Percentiles rank a stretch among this genome's conserved stretches.
These are phyloP conservation scores for Crocinoboletus sp. DNA, from an alignment of 1,284 basidiomycete genomes.

Conservation along the genomic window DNA sequence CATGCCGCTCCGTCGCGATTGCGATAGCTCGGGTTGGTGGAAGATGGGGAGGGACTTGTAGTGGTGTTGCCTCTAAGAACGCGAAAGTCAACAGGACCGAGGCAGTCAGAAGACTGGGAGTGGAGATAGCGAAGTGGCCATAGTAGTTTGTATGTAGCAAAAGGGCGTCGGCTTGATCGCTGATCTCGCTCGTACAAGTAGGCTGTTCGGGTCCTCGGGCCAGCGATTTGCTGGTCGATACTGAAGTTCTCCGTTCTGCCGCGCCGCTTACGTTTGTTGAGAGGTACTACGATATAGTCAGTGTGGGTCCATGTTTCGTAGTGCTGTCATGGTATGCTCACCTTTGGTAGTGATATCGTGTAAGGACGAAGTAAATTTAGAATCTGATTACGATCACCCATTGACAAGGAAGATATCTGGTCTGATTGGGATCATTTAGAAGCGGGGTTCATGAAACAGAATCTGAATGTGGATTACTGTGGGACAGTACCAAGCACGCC, in stretches of 20 bases:
- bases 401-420: conserved; percentile 32
- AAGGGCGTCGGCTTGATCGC: conserved; percentile 11
- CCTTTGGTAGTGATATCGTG: conserved; percentile 26
- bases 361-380: conserved; percentile 38
- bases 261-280: conserved; percentile 29
- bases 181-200: conserved; percentile 7
- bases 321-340: conserved; percentile 24
- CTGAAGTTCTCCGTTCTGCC: conserved; percentile 10
- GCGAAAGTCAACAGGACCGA: conserved; percentile 50
- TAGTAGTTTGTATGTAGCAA: conserved; percentile 19
- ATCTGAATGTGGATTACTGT: conserved; percentile 31
- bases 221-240: conserved; percentile 23
- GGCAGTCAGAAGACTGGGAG: conserved; percentile 38
- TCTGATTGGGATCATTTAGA: conserved; percentile 30
- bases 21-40: conserved; percentile 43
- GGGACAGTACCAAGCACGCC: conserved; percentile 34
- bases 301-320: conserved; percentile 9
- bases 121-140: conserved; percentile 20
- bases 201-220: conserved; percentile 18
- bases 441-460: conserved; percentile 21
- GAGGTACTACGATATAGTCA: conserved; percentile 22
- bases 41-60: conserved; percentile 46
- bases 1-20: conserved; percentile 37
- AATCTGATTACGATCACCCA: conserved; percentile 33
- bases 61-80: conserved; percentile 40